Evolutionary conservation across 2,329 filamentous ascomycete genomes (phyloP).

Genomic region (Paecilomyces sp.): DNA sequence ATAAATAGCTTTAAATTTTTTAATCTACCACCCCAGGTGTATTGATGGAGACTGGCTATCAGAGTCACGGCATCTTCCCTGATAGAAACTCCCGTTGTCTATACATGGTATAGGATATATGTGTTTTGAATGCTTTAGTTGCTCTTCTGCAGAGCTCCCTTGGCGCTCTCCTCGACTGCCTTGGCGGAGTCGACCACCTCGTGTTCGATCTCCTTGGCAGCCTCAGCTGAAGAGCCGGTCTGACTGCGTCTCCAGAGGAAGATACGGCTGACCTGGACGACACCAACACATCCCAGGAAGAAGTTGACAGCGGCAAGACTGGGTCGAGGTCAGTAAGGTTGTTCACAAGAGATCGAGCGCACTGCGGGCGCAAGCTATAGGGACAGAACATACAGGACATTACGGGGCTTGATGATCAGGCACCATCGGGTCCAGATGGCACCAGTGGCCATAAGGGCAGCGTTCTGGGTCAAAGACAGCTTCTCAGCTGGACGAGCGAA

Average conservation of each 20-base stretch:
- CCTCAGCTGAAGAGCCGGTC: slow-evolving; percentile 40
- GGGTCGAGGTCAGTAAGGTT: slow-evolving; percentile 1
- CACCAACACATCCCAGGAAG: slow-evolving; percentile 84
- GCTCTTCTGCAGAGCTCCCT: neutral
- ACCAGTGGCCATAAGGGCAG: slow-evolving; percentile 81
- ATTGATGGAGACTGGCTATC: neutral
- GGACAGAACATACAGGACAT: slow-evolving; percentile 62
- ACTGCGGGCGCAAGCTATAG: no score
- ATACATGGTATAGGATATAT: neutral
- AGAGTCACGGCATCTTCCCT: neutral
- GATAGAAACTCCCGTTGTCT: neutral
- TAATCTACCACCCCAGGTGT: neutral
- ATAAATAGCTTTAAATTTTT: neutral
- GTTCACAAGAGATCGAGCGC: neutral
- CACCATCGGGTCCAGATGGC: slow-evolving; percentile 99
- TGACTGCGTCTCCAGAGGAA: slow-evolving; percentile 52
- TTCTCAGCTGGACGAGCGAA: slow-evolving; percentile 85
- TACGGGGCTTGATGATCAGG: slow-evolving; percentile 90
- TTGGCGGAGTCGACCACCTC: slow-evolving; percentile 30
- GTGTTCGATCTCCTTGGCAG: slow-evolving; percentile 31
- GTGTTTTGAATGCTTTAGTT: neutral
- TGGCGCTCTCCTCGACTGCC: slow-evolving; percentile 18
- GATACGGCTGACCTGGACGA: slow-evolving; percentile 76
- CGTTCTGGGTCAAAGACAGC: slow-evolving; percentile 89
- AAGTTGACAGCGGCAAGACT: slow-evolving; percentile 95